These are phyloP conservation scores for Umbelopsis sp. DNA, from an alignment of 371 early-diverging fungal species.

Conservation along the genomic window DNA sequence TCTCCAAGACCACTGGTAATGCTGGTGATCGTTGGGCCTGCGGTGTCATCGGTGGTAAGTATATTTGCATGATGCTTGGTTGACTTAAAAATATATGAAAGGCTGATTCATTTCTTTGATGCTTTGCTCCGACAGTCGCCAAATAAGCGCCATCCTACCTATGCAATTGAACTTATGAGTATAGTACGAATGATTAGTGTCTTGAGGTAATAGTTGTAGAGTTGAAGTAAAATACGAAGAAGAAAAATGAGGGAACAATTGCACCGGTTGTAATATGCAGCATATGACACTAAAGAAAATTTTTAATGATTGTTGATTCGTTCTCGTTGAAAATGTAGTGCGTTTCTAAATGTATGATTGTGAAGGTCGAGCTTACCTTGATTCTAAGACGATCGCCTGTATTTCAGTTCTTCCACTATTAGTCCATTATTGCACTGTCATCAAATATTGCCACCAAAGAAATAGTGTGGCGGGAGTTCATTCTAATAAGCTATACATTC, in stretches of 20 bases:
- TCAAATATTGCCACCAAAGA: too few relatives aligned
- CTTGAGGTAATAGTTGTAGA: neutral
- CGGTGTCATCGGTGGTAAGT: conserved; percentile 84
- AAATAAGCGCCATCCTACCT: neutral
- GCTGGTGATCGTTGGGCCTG: conserved; percentile 86
- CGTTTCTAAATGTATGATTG: neutral
- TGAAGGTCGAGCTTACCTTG: too few relatives aligned
- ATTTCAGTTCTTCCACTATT: too few relatives aligned
- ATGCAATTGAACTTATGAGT: neutral
- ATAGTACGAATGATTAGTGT: conserved; percentile 2
- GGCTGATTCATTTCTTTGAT: neutral
- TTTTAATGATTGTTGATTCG: neutral
- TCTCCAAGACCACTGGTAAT: conserved; percentile 82
- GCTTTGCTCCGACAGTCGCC: neutral
- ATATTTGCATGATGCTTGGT: neutral
- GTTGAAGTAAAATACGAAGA: neutral
- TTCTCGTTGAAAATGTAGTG: neutral
- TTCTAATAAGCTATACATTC: too few relatives aligned
- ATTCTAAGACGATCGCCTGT: too few relatives aligned
- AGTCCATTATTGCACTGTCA: too few relatives aligned
- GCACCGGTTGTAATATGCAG: conserved; percentile 14
- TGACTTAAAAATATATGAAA: neutral
- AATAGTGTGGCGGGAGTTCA: too few relatives aligned
- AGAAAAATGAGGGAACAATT: neutral
- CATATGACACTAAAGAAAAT: neutral